Base-by-base conservation (phyloP, 345 rosid genomes). In the Citrus mangshanensis region DNA sequence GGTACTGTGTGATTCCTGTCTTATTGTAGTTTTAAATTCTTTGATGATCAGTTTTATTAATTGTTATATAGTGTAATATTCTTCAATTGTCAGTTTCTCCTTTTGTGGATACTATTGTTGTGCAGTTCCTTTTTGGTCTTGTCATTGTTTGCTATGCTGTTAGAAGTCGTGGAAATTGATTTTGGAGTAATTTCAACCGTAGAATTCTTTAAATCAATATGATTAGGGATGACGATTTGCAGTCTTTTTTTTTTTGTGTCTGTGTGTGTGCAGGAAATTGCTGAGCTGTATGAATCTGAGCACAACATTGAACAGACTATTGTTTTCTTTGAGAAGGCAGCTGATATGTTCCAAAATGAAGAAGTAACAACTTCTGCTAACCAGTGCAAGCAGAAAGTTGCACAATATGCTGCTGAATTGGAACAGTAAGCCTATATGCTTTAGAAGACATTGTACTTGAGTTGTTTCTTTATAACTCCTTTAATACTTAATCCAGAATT, bases 341-440 rank as follows among this genome's bases (percentile, higher is more conserved):
- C 96, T 80, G 98, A 94, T 54, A 89, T 91, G 61, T 91, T 89
- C 80, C 92, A 90, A 81, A 87, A 85, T 83, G 95, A 94, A 88
- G 98, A 96, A 78, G 93, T 89, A 72, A 90, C 91, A 38, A 89
- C 97, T 81, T 85, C 98, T 85, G 99, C 99, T 79, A 96, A 96
- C 82, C 99, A 96, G 81, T 94, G 99, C 93, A 96, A 85, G 86
- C 98, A 88, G 79, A 96, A 96, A 88, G 98, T 96, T 79, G 98
- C 99, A 25, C 97, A 94, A 81, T 96, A 86, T 85, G 93, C 98
- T 80, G 96, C 97, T 77, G 95, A 94, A 83, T 79, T 94, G 79
- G 97, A 90, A 84, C 93, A 89, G 99, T 96, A 91, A 89, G 93
- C 35, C 67, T 81, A 25, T 81, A 37, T 25, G 32, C 35, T 75